These are phyloP conservation scores for Eimeria maxima DNA, from an alignment of 169 alveolate genomes.

Conservation along the genomic window DNA sequence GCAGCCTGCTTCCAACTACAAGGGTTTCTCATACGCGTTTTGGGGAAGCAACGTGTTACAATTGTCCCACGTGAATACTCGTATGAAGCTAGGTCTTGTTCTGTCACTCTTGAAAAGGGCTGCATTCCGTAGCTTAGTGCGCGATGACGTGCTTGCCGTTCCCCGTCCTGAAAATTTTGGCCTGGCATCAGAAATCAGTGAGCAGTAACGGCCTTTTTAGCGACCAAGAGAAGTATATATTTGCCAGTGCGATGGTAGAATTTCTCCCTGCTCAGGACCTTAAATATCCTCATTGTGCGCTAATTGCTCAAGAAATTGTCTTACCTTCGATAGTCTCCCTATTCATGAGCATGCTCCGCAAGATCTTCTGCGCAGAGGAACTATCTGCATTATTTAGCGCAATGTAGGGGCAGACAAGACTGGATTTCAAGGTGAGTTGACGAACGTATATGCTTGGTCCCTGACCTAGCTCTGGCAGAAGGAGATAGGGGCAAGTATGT, in stretches of 20 bases:
- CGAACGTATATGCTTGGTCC: neutral
- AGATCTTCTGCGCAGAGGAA: constrained; percentile 42
- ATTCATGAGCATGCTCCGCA: constrained; percentile 29
- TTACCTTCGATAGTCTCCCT: constrained; percentile 45
- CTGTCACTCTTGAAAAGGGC: constrained; percentile 26
- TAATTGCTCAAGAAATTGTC: neutral
- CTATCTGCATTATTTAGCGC: constrained; percentile 35
- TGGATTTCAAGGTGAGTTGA: neutral
- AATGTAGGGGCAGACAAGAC: neutral
- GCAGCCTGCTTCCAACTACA: neutral
- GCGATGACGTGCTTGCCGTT: constrained; percentile 50
- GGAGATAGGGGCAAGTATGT: neutral
- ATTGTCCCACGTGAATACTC: constrained; percentile 64
- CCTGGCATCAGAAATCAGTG: neutral
- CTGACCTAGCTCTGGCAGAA: neutral
- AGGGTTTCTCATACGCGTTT: neutral
- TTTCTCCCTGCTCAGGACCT: neutral
- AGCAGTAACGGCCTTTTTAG: neutral
- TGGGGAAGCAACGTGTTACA: neutral
- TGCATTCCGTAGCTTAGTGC: constrained; percentile 52
- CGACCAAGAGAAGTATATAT: neutral
- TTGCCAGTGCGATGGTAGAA: neutral
- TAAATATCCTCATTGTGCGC: neutral
- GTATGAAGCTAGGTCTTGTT: constrained; percentile 56
- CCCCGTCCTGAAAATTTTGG: neutral